Conservation (phyloP, 2,329 filamentous ascomycete genomes). For the Diplodia sapinea region DNA sequence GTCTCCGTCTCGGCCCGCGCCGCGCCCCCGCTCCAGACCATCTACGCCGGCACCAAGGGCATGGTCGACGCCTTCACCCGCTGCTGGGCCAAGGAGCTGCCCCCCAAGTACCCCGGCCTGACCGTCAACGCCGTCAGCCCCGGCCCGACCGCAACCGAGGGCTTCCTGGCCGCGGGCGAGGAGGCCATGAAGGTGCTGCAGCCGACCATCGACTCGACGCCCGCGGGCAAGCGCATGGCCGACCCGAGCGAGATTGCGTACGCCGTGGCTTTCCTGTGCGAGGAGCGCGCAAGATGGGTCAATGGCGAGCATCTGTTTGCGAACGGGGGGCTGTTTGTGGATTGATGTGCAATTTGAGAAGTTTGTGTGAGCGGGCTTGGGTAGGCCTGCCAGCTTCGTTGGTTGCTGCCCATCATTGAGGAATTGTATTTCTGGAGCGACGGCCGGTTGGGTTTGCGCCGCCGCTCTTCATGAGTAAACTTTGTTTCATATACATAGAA, state of each 20-base stretch:
- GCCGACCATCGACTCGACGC: slow-evolving; percentile 54
- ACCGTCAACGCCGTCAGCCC: slow-evolving; percentile 56
- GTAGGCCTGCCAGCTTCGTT: too few species aligned
- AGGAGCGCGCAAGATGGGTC: slow-evolving; percentile 55
- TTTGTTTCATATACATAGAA: too few species aligned
- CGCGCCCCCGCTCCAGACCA: slow-evolving; percentile 50
- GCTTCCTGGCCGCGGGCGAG: slow-evolving; percentile 41
- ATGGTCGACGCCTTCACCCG: slow-evolving; percentile 57
- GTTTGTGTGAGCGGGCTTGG: too few species aligned
- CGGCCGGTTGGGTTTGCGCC: too few species aligned
- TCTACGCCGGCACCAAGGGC: slow-evolving; percentile 59
- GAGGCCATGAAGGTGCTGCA: slow-evolving; percentile 57
- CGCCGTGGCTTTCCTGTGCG: slow-evolving; percentile 54
- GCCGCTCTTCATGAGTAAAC: too few species aligned
- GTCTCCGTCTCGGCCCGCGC: slow-evolving; percentile 46
- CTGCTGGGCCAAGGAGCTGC: slow-evolving; percentile 54
- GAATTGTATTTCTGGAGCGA: too few species aligned
- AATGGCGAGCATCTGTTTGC: slow-evolving; percentile 50
- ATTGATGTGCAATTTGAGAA: slow-evolving; percentile 4
- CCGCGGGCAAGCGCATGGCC: slow-evolving; percentile 52
- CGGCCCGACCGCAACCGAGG: slow-evolving; percentile 51
- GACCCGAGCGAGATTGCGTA: slow-evolving; percentile 56
- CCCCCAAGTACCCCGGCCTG: slow-evolving; percentile 51
- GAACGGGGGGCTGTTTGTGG: slow-evolving; percentile 38
- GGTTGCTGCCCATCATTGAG: too few species aligned